Evolutionary conservation across 2,329 filamentous ascomycete species (phyloP).

Genomic region (Clarireedia paspali): DNA sequence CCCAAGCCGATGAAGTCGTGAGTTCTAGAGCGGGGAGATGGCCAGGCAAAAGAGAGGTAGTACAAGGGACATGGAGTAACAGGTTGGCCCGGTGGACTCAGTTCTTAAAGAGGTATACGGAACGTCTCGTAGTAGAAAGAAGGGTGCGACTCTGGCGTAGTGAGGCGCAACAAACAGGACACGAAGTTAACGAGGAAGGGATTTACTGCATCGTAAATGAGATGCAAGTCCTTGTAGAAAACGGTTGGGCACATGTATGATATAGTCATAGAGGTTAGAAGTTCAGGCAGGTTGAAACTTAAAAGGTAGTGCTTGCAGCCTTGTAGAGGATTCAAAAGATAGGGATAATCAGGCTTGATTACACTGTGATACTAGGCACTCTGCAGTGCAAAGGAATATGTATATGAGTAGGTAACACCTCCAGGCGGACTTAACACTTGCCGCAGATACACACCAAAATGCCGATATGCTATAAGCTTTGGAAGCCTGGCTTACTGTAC

Average conservation of each 20-base stretch:
- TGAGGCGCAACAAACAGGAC: slow-evolving; percentile 27
- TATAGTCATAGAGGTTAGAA: background rate
- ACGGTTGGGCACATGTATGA: slow-evolving; percentile 47
- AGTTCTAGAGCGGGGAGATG: slow-evolving; percentile 16
- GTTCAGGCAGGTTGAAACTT: too few relatives aligned
- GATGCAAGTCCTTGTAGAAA: slow-evolving; percentile 50
- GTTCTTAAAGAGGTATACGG: slow-evolving; percentile 26
- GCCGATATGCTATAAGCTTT: too few relatives aligned
- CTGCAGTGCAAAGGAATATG: too few relatives aligned
- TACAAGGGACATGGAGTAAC: slow-evolving; percentile 52
- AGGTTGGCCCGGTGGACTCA: slow-evolving; percentile 41
- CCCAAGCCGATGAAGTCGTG: slow-evolving; percentile 35
- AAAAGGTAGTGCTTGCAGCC: too few relatives aligned
- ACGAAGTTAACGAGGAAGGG: slow-evolving; percentile 36
- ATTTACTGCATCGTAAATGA: slow-evolving; percentile 50
- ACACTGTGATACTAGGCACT: too few relatives aligned
- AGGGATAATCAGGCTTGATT: too few relatives aligned
- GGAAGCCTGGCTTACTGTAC: too few relatives aligned
- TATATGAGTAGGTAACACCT: too few relatives aligned
- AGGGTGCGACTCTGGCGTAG: slow-evolving; percentile 21
- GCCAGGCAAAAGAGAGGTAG: slow-evolving; percentile 32
- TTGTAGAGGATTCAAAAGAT: too few relatives aligned
- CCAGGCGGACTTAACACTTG: too few relatives aligned
- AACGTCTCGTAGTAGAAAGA: slow-evolving; percentile 17
- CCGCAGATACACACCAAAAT: too few relatives aligned